A percentile compares a stretch with the other conserved stretches of the same genome.
These are phyloP conservation scores for Fusarium nematophilum DNA, from an alignment of 2,329 filamentous ascomycete species.

Conservation along the genomic window DNA sequence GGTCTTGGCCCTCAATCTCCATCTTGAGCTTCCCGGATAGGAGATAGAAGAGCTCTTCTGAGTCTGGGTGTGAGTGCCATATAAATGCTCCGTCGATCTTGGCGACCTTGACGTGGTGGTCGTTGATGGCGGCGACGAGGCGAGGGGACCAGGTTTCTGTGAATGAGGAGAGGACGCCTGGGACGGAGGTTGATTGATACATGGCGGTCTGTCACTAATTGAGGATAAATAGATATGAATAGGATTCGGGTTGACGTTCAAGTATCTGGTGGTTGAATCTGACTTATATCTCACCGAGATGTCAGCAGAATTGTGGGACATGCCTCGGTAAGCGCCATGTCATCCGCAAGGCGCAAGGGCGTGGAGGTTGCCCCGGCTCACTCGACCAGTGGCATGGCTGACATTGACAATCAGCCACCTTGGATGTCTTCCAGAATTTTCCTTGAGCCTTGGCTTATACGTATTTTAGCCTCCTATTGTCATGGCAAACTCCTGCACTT, in stretches of 20 bases:
- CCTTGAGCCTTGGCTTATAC: no score
- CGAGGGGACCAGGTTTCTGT: constrained; percentile 47
- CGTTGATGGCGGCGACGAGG: constrained; percentile 49
- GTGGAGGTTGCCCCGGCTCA: no score
- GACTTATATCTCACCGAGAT: background rate
- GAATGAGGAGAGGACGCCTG: constrained; percentile 42
- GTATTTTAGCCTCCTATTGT: no score
- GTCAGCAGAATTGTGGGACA: background rate
- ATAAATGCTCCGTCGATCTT: constrained; percentile 54
- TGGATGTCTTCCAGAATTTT: no score
- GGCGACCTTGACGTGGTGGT: constrained; percentile 55
- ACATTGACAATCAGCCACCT: no score
- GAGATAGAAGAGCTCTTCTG: constrained; percentile 56
- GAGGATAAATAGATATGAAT: background rate
- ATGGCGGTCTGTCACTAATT: constrained; percentile 14
- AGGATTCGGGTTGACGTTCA: background rate
- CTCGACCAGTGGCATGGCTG: no score
- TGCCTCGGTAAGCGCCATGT: background rate
- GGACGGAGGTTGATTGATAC: constrained; percentile 39
- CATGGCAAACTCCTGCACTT: no score
- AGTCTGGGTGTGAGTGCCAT: constrained; percentile 54
- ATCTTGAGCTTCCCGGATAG: constrained; percentile 50
- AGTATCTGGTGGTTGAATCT: background rate
- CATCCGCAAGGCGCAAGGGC: constrained; percentile 21
- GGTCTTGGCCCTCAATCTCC: constrained; percentile 46